A percentile compares a stretch with the other conserved stretches of the same genome.
Conservation (phyloP, 2,329 filamentous ascomycete genomes). For the Venturia asperata region DNA sequence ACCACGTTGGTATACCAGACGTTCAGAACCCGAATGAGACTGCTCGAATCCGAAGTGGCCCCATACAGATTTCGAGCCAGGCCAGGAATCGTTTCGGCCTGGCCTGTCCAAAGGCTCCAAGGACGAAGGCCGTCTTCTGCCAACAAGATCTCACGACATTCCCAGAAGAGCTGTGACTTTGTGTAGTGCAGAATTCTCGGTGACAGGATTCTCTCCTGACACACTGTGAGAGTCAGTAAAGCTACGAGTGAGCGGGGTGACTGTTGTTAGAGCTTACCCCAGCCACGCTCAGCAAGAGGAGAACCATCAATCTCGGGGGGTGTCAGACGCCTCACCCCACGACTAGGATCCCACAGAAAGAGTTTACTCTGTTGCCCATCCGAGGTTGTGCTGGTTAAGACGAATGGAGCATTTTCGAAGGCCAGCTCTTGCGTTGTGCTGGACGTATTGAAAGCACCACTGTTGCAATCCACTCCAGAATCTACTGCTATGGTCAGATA, state of each 20-base stretch:
- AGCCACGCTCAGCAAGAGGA: constrained; percentile 19
- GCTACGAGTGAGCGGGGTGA: background rate
- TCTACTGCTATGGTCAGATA: constrained; percentile 22
- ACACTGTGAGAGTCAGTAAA: background rate
- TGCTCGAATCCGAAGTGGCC: background rate
- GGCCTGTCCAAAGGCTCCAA: constrained; percentile 18
- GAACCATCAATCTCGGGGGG: constrained; percentile 19
- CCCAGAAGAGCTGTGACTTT: constrained; percentile 20
- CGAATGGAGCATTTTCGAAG: constrained; percentile 17
- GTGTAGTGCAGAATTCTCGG: constrained; percentile 21
- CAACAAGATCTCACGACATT: constrained; percentile 18
- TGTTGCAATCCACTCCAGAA: constrained; percentile 17
- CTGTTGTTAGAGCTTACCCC: constrained; percentile 10
- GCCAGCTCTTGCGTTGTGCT: constrained; percentile 20
- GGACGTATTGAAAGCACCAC: constrained; percentile 18
- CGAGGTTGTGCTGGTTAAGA: constrained; percentile 4
- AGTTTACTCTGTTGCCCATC: constrained; percentile 1
- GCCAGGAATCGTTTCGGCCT: constrained; percentile 13
- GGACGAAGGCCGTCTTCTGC: constrained; percentile 19
- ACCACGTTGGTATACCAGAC: constrained; percentile 21
- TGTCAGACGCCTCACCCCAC: constrained; percentile 13
- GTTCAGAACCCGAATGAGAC: constrained; percentile 6
- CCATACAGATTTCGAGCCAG: constrained; percentile 19
- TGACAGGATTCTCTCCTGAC: constrained; percentile 20
- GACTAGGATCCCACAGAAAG: constrained; percentile 20